These are phyloP conservation scores for Thraustotheca clavata DNA, from an alignment of 352 stramenopile genomes.

Conservation along the genomic window DNA sequence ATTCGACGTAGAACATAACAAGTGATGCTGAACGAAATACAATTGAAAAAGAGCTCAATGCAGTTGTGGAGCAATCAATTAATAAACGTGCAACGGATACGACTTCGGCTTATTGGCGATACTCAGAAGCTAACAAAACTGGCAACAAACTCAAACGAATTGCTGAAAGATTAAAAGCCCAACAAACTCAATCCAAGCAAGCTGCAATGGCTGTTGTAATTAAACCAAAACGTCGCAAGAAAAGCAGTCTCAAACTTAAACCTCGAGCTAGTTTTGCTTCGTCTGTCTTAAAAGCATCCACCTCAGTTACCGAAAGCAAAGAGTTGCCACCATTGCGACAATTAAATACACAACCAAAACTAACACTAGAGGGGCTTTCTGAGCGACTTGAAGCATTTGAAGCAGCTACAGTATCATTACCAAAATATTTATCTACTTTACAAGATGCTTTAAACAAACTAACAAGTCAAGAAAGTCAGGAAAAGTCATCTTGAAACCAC, in stretches of 20 bases:
- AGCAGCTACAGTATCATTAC: not conserved
- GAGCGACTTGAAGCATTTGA: not conserved
- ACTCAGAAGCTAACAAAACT: slow-evolving; percentile 72
- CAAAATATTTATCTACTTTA: not conserved
- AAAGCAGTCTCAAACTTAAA: too few relatives aligned
- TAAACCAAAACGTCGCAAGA: not conserved
- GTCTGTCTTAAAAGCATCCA: not conserved
- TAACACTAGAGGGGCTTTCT: not conserved
- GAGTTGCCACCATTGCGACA: not conserved
- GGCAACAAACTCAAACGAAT: slow-evolving; percentile 77
- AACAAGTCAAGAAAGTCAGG: too few relatives aligned
- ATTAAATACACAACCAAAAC: not conserved
- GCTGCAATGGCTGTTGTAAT: not conserved
- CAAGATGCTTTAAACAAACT: slow-evolving; percentile 2
- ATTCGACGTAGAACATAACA: slow-evolving; percentile 40
- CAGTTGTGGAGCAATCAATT: slow-evolving; percentile 69
- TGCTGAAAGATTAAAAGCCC: slow-evolving; percentile 30
- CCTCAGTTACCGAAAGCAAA: not conserved
- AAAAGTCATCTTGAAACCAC: too few relatives aligned
- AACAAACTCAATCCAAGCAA: not conserved
- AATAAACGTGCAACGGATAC: slow-evolving; percentile 43
- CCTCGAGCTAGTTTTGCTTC: not conserved
- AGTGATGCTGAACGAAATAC: slow-evolving; percentile 60
- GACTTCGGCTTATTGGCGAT: slow-evolving; percentile 52
- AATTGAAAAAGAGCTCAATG: slow-evolving; percentile 65